A percentile compares a stretch with the other conserved stretches of the same genome.
phyloP scores from a whole-genome alignment of 495 filamentous ascomycete species.

The Penicillium paxilli region DNA sequence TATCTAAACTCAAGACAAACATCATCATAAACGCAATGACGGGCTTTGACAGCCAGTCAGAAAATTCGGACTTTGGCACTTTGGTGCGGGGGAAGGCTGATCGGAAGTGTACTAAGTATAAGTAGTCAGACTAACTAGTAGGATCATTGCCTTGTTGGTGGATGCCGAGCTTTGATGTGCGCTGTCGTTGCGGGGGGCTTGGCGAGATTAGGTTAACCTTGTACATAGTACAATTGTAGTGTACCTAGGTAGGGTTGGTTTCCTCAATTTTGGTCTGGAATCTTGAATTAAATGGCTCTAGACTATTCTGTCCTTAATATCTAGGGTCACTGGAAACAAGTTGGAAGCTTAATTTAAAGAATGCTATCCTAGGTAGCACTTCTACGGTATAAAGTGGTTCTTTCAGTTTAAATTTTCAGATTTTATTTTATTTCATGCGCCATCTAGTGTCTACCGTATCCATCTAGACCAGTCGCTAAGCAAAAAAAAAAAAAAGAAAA shows the following conservation, averaged over 20 bases:
- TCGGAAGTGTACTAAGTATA: too few species aligned
- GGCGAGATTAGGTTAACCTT: conserved; percentile 6
- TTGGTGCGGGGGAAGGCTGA: conserved; percentile 4
- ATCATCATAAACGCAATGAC: not conserved
- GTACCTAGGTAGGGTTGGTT: too few species aligned
- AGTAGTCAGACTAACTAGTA: not conserved
- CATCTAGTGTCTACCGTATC: not conserved
- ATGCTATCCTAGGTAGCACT: too few species aligned
- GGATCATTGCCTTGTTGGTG: conserved; percentile 19
- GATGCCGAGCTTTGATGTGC: conserved; percentile 15
- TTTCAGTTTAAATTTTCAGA: too few species aligned
- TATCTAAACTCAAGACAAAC: not conserved
- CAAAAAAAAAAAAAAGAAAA: conserved; percentile 3
- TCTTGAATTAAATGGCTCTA: too few species aligned
- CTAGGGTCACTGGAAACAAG: too few species aligned
- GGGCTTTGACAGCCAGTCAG: conserved; percentile 14
- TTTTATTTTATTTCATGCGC: too few species aligned
- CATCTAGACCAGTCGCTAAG: conserved; percentile 6
- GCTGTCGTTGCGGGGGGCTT: conserved; percentile 20
- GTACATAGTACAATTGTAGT: not conserved
- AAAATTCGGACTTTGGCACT: too few species aligned
- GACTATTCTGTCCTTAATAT: too few species aligned
- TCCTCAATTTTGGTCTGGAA: not conserved
- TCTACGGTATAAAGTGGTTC: too few species aligned
- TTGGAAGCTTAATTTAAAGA: too few species aligned